Evolutionary conservation across 768 basidiomycete species (phyloP), one percentile per base, ranked within the genome.

Genomic region (Trametes meyenii): DNA sequence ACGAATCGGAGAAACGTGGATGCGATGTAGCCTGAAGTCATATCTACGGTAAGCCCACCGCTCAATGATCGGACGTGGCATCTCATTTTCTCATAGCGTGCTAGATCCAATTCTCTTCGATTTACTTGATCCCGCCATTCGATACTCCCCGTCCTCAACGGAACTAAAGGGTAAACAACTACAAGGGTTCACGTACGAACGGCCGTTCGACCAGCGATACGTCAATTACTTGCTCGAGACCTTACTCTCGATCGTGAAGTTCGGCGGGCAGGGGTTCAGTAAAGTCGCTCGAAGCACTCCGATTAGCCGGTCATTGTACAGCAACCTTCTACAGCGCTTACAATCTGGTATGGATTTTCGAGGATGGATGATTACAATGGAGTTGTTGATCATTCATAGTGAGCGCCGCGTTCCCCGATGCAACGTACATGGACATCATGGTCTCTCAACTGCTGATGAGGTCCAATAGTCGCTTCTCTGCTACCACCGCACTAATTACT

Each of bases 1-100:
- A 26, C 83, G 94, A 12, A 80, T 91, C 35, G 92, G 92, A 14
- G 96, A 98, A 73, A 94, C 94, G 0, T 99, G 97, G 97, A 94
- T 99, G 90, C 84, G 96, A 26, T 94, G 93, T 70, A 94, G 87
- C 68, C 79, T 98, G 33, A 92, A 90, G 71, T 96, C 94, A 1
- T 96, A 96, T 71, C 78, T 94, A 60, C 85, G 96, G 94, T 95
- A 73, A 38, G 78, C 53, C 38, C 17, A 19, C 24, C 5, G 45
- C 23, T 50, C 21, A 0, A 21, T 29, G 17, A 0, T 17, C 14
- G 13, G 24, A 66, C 58, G n/a, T 24, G 35, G 11, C 24, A 23
- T 48, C 33, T 60, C 51, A 53, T 60, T 48, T 42, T 38, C 26
- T 61, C 19, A 38, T 24, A 96, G 94, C n/a, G 81, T 96, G 33